A percentile compares a stretch with the other conserved stretches of the same genome.
Evolutionary conservation across 2,329 filamentous ascomycete species (phyloP).

Genomic region (Cladosporium colombiae): DNA sequence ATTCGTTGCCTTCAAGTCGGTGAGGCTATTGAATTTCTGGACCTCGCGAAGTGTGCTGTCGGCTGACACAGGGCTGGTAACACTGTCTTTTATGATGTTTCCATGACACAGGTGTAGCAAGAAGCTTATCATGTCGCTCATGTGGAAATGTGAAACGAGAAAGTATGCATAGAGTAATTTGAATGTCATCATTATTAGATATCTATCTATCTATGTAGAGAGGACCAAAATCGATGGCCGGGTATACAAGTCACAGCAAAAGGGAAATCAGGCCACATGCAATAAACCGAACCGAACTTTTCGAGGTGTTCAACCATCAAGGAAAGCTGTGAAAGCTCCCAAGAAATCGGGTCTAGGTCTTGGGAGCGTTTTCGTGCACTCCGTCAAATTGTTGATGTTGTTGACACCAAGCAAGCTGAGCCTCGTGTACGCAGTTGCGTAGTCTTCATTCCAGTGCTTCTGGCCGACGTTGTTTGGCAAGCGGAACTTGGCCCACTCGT

Average conservation of each 20-base stretch:
- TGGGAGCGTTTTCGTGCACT: constrained; percentile 30
- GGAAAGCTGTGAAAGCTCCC: background rate
- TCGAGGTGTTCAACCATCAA: constrained; percentile 3
- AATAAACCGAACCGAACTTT: background rate
- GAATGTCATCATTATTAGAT: background rate
- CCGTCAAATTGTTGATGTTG: constrained; percentile 32
- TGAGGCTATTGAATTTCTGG: background rate
- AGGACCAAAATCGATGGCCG: background rate
- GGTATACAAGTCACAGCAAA: background rate
- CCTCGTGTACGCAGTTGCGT: constrained; percentile 28
- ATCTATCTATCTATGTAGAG: background rate
- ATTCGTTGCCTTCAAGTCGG: background rate
- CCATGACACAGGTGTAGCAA: background rate
- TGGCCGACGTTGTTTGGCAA: constrained; percentile 23
- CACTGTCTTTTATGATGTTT: background rate
- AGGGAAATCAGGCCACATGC: background rate
- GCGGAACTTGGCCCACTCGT: constrained; percentile 34
- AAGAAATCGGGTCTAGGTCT: constrained; percentile 10
- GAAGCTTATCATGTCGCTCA: background rate
- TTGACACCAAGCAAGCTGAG: constrained; percentile 31
- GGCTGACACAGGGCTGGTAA: background rate
- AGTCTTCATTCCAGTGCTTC: constrained; percentile 30
- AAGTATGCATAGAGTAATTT: background rate
- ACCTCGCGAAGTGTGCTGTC: background rate
- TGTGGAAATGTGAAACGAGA: background rate